phyloP scores from a whole-genome alignment of 495 filamentous ascomycete genomes.

The Rostrohypoxylon terebratum region DNA sequence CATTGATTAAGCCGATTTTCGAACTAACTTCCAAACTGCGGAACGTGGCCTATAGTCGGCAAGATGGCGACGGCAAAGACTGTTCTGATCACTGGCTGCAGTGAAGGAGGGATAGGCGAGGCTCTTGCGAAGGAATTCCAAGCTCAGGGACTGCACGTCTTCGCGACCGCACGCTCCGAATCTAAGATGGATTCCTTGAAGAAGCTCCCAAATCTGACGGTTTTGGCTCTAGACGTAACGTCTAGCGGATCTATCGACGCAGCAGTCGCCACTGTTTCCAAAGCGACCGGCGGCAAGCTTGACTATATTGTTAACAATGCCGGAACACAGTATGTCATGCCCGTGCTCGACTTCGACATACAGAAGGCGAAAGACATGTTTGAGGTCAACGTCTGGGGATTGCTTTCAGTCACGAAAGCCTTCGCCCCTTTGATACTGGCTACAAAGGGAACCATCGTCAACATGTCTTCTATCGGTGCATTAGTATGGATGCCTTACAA shows the following conservation, averaged over 20 bases:
- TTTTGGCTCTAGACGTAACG: not conserved
- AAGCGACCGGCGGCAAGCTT: not conserved
- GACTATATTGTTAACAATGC: not conserved
- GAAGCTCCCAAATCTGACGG: not conserved
- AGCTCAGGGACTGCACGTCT: not conserved
- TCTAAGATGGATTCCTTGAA: not conserved
- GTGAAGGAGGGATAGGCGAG: not conserved
- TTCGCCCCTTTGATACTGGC: not conserved
- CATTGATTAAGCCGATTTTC: no score
- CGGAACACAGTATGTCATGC: not conserved
- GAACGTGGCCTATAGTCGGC: not conserved
- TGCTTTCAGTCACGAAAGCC: not conserved
- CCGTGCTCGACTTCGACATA: not conserved
- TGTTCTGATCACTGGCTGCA: not conserved
- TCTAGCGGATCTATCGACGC: not conserved
- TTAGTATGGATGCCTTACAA: not conserved
- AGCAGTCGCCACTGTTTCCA: not conserved
- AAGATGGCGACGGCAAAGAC: not conserved
- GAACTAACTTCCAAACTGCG: no score
- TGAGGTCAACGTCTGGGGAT: not conserved
- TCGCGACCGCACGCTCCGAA: not conserved
- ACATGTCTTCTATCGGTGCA: not conserved
- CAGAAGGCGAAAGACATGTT: not conserved
- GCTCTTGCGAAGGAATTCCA: not conserved
- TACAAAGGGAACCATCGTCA: not conserved